Conservation (phyloP, 768 basidiomycete genomes). For the Boletus coccyginus region DNA sequence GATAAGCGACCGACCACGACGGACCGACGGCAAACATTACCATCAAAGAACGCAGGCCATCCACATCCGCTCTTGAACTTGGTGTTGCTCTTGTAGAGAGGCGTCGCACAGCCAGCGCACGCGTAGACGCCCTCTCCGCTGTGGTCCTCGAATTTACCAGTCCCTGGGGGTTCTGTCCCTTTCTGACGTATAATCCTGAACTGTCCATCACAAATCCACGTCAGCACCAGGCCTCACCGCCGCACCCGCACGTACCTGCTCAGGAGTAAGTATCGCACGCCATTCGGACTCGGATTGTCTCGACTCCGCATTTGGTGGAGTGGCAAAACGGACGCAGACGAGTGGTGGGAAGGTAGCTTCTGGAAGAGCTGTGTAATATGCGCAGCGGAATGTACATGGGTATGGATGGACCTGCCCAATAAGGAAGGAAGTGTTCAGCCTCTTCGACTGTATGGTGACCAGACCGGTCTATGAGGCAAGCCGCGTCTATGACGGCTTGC, state of each 20-base stretch:
- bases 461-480: no score
- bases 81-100: constrained; percentile 83
- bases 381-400: no score
- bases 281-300: constrained; percentile 72
- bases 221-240: neutral
- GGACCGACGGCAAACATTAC: constrained; percentile 35
- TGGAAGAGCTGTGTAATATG: neutral
- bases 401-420: neutral
- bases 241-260: constrained; percentile 58
- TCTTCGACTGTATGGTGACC: no score
- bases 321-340: constrained; percentile 3
- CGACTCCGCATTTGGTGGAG: no score
- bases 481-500: no score
- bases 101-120: constrained; percentile 78
- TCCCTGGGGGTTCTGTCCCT: constrained; percentile 78
- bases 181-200: constrained; percentile 85
- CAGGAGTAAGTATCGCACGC: constrained; percentile 73
- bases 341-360: neutral
- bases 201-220: constrained; percentile 36
- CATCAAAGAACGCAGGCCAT: constrained; percentile 98
- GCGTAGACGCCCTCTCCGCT: constrained; percentile 63
- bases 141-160: constrained; percentile 78
- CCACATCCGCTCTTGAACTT: constrained; percentile 94
- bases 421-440: constrained; percentile 8
- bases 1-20: neutral